A percentile compares a stretch with the other conserved stretches of the same genome.
phyloP scores from a whole-genome alignment of 768 basidiomycete genomes.

The Leccinellum luteum region DNA sequence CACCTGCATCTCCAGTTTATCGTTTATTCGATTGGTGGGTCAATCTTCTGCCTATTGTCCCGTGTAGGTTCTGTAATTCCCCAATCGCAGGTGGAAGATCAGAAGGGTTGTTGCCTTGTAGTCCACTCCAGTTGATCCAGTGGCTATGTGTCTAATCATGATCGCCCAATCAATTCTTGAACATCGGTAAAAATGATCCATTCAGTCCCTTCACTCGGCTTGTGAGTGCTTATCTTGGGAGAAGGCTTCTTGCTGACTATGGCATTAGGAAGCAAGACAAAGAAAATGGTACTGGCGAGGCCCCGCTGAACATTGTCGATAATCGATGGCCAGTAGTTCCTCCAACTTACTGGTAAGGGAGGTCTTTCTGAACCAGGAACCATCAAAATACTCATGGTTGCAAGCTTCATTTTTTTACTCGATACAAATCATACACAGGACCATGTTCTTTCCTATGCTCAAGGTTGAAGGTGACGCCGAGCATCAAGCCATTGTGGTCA shows the following conservation, averaged over 20 bases:
- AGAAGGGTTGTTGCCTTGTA: not conserved
- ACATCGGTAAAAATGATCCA: not conserved
- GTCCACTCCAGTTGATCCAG: not conserved
- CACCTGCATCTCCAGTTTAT: not conserved
- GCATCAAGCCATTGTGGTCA: not conserved
- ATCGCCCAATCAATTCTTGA: not conserved
- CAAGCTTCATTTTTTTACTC: not conserved
- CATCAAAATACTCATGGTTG: no score
- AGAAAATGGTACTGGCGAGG: not conserved
- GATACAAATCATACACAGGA: not conserved
- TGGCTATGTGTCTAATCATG: no score
- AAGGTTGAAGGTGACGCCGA: not conserved
- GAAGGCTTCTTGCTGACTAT: not conserved
- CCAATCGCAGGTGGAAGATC: not conserved
- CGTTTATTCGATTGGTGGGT: not conserved
- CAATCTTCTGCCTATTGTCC: not conserved
- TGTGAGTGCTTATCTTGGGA: not conserved
- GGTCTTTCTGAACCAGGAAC: no score
- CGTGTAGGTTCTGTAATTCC: not conserved
- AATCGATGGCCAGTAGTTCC: not conserved
- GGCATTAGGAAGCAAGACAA: not conserved
- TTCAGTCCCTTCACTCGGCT: not conserved
- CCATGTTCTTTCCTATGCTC: not conserved
- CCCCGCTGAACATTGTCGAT: not conserved
- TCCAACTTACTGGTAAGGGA: not conserved